Base-by-base conservation (phyloP, 495 filamentous ascomycete species). In the Elasticomyces elasticus region DNA sequence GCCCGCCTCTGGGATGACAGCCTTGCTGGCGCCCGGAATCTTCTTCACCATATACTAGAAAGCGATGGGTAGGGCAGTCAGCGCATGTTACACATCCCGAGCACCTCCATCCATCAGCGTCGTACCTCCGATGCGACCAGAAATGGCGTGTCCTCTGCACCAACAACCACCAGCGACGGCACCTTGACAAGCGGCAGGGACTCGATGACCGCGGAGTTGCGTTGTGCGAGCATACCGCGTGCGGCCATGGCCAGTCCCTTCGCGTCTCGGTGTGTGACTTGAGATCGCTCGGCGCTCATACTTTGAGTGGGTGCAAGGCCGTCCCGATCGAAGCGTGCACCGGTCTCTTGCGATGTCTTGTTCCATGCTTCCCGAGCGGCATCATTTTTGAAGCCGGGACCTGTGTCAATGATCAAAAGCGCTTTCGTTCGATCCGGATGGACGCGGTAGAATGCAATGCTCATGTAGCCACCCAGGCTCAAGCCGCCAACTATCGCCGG, bases 351-450 rank as follows among this genome's bases (percentile, higher is more conserved):
- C 1, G 60, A 55, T 13, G 52, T 54, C 45, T 55, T 48, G 47
- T 62, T 62, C 60, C 60, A 62, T 25, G 17, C 56, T 12, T 62
- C 60, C n/a, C 60, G 55, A 1, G 60, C 60, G 27, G 27, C 45
- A 38, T 59, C 56, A 20, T 44, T 62, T 30, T 59, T 59, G 46
- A 59, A 62, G n/a, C 60, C 60, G 1, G 60, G 60, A n/a, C 60
- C 60, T 25, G 60, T 62, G 28, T 62, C 60, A 44, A 62, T 62
- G 38, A 62, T 62, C n/a, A 62, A 31, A 5, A 62, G 46, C 19
- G 37, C 46, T 30, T 43, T 38, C 1, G 56, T 51, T 5, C 60
- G 45, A 25, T 51, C 9, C 5, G 56, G 45, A 28, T 62, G 56
- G 10, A 41, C 30, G 30, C 51, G 60, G 41, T 62, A 59, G 56